Conservation (phyloP, 768 basidiomycete genomes). For the Rhizopogon roseolus region DNA sequence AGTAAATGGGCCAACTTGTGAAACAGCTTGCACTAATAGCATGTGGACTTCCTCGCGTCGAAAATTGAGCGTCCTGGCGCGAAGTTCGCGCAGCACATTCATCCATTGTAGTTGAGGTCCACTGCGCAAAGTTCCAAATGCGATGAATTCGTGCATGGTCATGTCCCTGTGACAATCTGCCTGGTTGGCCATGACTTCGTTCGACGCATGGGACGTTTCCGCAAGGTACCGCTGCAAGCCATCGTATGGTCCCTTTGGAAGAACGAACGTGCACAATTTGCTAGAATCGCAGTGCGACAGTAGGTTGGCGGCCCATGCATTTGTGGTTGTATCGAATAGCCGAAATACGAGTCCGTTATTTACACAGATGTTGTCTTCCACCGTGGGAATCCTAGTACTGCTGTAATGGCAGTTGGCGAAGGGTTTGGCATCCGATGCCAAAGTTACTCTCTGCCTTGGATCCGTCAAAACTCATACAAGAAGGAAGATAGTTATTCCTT, state of each 20-base stretch:
- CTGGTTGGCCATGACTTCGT: conserved; percentile 40
- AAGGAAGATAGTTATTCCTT: conserved; percentile 5
- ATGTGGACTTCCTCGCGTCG: conserved; percentile 33
- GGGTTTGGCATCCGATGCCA: conserved; percentile 20
- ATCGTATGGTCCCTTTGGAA: conserved; percentile 29
- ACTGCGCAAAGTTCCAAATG: conserved; percentile 41
- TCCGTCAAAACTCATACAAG: no score
- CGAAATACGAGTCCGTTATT: conserved; percentile 29
- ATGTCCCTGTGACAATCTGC: conserved; percentile 34
- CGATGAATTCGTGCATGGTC: conserved; percentile 39
- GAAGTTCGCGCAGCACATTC: conserved; percentile 46
- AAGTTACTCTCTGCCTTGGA: conserved; percentile 18
- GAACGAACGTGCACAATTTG: conserved; percentile 25
- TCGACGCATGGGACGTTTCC: conserved; percentile 34
- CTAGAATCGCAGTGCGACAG: not conserved
- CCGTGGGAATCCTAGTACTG: conserved; percentile 9
- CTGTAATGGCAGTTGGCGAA: conserved; percentile 14
- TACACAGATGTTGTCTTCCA: conserved; percentile 17
- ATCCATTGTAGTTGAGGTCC: conserved; percentile 44
- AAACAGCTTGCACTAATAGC: conserved; percentile 39
- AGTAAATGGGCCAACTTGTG: conserved; percentile 35
- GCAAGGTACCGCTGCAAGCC: conserved; percentile 33
- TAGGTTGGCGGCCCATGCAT: conserved; percentile 12
- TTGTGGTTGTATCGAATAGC: conserved; percentile 23
- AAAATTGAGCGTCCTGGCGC: conserved; percentile 34